Conservation (phyloP, 2,329 filamentous ascomycete genomes). For the Colletotrichum falcatum region DNA sequence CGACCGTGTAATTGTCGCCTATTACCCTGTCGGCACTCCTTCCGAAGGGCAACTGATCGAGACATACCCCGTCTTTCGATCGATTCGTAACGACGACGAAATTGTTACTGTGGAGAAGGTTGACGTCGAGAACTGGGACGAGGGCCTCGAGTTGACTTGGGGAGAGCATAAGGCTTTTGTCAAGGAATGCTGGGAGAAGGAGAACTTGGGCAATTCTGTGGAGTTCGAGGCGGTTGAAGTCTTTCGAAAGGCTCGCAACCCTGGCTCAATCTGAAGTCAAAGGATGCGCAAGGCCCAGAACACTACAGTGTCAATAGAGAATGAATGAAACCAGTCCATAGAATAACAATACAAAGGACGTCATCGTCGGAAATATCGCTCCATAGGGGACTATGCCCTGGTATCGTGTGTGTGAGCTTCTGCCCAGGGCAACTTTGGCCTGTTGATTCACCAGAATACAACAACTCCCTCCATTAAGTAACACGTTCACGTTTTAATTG, state of each 20-base stretch:
- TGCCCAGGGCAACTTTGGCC: too few species aligned
- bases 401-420: too few species aligned
- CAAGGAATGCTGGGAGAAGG: neutral
- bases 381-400: too few species aligned
- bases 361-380: too few species aligned
- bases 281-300: neutral
- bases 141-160: neutral
- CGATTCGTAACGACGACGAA: neutral
- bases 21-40: neutral
- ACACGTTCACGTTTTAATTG: too few species aligned
- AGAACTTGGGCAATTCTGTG: neutral
- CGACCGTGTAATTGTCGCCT: neutral
- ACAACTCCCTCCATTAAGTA: too few species aligned
- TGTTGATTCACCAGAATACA: too few species aligned
- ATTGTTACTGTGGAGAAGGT: neutral
- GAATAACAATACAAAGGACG: too few species aligned
- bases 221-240: neutral
- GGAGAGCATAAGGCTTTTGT: neutral
- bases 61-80: neutral
- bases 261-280: neutral
- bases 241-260: neutral
- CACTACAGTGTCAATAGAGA: too few species aligned
- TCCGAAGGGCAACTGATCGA: neutral
- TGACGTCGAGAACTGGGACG: neutral
- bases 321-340: too few species aligned